Conservation (phyloP, 257 asterid species). For the Primulina huaijiensis region DNA sequence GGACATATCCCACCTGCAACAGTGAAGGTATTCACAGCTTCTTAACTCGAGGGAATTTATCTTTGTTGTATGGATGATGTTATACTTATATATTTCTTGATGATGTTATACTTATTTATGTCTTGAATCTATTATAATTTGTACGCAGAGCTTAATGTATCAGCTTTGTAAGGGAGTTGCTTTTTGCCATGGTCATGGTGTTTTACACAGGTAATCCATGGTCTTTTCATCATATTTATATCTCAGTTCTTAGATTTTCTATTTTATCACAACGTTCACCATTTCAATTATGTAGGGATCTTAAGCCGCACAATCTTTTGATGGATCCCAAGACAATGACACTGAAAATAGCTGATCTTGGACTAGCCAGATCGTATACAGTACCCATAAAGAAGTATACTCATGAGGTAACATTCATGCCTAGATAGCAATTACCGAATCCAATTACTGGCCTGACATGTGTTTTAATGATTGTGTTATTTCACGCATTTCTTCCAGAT, state of each 20-base stretch:
- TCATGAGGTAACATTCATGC: slow-evolving; percentile 61
- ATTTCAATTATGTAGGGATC: slow-evolving; percentile 55
- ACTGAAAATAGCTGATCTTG: slow-evolving; percentile 97
- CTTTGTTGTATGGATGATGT: background rate
- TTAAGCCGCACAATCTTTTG: slow-evolving; percentile 93
- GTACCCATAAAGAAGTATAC: slow-evolving; percentile 95
- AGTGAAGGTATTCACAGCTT: slow-evolving; percentile 48
- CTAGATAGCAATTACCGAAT: background rate
- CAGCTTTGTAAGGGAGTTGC: slow-evolving; percentile 97
- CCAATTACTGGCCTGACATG: background rate
- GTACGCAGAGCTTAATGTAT: slow-evolving; percentile 72
- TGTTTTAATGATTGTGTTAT: background rate
- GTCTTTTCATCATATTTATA: background rate
- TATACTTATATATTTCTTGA: background rate
- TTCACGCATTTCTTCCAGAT: slow-evolving; percentile 41
- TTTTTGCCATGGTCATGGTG: slow-evolving; percentile 97
- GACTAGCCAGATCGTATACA: slow-evolving; percentile 87
- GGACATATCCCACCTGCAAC: slow-evolving; percentile 42
- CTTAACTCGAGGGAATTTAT: background rate
- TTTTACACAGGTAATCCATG: slow-evolving; percentile 64
- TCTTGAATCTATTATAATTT: background rate
- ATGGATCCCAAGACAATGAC: slow-evolving; percentile 91
- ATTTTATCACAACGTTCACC: background rate
- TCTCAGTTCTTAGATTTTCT: background rate
- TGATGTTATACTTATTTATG: background rate